Evolutionary conservation across 2,329 filamentous ascomycete species (phyloP), one percentile per base, ranked within the genome.

Genomic region (Fusarium sp.): DNA sequence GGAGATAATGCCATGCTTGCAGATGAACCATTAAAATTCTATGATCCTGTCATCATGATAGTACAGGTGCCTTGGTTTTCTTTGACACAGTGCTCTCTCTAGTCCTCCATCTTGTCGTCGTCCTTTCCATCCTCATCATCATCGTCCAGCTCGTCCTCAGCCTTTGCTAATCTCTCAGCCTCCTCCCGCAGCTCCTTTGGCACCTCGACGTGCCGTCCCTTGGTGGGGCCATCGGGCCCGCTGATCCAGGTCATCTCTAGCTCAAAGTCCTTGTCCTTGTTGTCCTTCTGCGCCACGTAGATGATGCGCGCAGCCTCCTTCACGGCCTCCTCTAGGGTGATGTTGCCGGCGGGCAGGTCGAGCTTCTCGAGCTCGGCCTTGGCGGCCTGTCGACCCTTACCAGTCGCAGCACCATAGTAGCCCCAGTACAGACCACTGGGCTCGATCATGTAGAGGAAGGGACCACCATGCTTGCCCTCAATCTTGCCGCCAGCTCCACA

Each of bases 241-340:
- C 95, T 98, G 83, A 98, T 94, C 97, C 97, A 99, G 69, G 94
- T 97, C 95, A 99, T 97, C 88, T 99, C 97, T 69, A 99, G 88
- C 91, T 99, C 97, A 81, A 98, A 99, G 76, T 98, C 97, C 89
- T 99, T 99, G 86, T 98, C 97, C 88, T 98, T 98, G 89, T 96
- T 98, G 84, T 99, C 97, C 84, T 98, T 97, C 82, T 99, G 97
- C 58, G 96, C 95, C 70, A 98, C 91, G 83, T 98, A 97, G 85
- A 99, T 98, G 85, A 99, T 99, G 71, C 95, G 89, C 66, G 97
- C 97, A 36, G 97, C 97, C 88, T 98, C 94, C 88, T 97, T 98
- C 80, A 99, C 94, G 60, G 93, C 97, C 81, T 98, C 92, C 81
- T 93, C 88, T 69, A 99, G 87, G 71, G 92, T 94, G 64, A 98